Percentiles rank a stretch among this genome's conserved stretches.
phyloP scores from a whole-genome alignment of 129 eudicot genomes.

The Cynara cardunculus region DNA sequence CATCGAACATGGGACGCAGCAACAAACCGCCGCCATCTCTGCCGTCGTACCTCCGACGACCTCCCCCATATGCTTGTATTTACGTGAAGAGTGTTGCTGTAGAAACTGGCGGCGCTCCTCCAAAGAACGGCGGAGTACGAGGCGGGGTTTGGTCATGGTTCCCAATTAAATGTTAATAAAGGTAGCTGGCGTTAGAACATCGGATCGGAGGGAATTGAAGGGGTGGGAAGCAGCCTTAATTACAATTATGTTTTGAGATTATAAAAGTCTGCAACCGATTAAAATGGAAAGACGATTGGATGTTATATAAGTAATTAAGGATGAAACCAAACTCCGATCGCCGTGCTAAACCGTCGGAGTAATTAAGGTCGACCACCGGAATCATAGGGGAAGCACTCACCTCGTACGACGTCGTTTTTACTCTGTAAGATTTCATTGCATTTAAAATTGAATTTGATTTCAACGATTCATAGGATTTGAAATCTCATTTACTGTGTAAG shows the following conservation, averaged over 20 bases:
- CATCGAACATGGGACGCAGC: constrained; percentile 55
- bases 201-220: no score
- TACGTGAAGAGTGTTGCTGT: constrained; percentile 10
- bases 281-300: not conserved
- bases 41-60: constrained; percentile 75
- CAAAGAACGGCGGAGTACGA: constrained; percentile 19
- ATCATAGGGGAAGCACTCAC: not conserved
- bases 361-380: not conserved
- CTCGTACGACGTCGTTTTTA: no score
- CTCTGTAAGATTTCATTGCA: no score
- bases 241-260: no score
- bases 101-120: constrained; percentile 31
- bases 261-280: not conserved
- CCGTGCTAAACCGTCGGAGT: not conserved
- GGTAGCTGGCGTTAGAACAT: not conserved
- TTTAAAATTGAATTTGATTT: no score
- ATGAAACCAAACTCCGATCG: not conserved
- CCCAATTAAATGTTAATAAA: not conserved
- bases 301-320: constrained; percentile 2
- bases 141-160: constrained; percentile 27
- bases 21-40: constrained; percentile 67
- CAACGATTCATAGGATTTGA: no score
- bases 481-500: no score
- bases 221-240: not conserved
- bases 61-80: constrained; percentile 36